Base-by-base conservation (phyloP, 2,329 filamentous ascomycete species). In the Pseudogymnoascus sp. region DNA sequence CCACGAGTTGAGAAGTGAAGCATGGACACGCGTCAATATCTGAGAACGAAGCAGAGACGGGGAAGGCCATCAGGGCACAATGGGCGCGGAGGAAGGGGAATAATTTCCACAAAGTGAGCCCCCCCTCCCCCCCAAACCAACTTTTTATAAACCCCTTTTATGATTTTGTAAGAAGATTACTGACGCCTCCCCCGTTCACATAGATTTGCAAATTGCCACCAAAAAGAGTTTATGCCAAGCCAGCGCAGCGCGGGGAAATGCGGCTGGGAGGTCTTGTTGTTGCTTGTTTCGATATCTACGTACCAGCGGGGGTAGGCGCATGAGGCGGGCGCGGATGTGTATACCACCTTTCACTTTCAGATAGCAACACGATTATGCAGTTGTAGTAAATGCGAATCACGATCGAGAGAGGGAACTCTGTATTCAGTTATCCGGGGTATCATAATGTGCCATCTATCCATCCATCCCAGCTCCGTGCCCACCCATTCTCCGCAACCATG, bases 51-150 rank as follows among this genome's bases (percentile, higher is more conserved):
- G 14, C 24, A 28, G 35, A 28, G 43, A 16, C 43, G 43, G n/a
- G 37, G 6, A 50, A 8, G 6, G 60, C 33, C 60, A 41, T 14
- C 24, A 61, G 60, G 38, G 60, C 56, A 43, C 60, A 61, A 41
- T 2, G 38, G 60, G 37, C 37, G 60, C 37, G 60, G 60, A 61
- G 60, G 60, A 61, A 61, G 37, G 60, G 60, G 60, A 61, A 14
- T 14, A 53, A 61, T 38, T 61, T 61, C 35, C 38, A 61, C 24
- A 22, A 41, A 11, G 60, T 61, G 41, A 61, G 60, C 14, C 11
- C 33, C 11, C 33, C 5, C 33, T 33, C 33, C 33, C 33, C 12
- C 14, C 4, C 3, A 33, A 3, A 37, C 1, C 11, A 14, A 4
- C 12, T 4, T 10, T 10, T 12, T 19, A 1, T 19, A 1, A 19